A percentile compares a stretch with the other conserved stretches of the same genome.
phyloP scores from a whole-genome alignment of 225 moss, liverwort and hornwort species.

The Ulota crispa region DNA sequence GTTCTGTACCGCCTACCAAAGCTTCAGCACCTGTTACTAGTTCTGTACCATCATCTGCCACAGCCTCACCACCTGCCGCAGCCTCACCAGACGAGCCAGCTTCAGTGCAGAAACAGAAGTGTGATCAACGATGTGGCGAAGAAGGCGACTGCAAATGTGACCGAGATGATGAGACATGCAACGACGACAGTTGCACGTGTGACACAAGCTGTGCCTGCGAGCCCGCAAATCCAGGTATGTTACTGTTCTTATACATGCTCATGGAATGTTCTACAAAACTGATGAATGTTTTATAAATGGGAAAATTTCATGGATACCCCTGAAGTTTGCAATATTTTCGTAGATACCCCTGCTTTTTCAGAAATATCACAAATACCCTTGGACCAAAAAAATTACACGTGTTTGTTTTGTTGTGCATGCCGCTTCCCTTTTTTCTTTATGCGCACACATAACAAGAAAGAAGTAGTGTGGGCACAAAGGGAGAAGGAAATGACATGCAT shows the following conservation, averaged over 20 bases:
- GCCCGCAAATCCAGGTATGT: not conserved
- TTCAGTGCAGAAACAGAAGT: not conserved
- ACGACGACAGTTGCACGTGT: conserved; percentile 21
- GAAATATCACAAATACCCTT: no score
- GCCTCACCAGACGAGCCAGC: not conserved
- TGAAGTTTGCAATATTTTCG: no score
- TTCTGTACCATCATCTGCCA: not conserved
- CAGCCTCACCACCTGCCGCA: not conserved
- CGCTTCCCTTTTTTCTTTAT: no score
- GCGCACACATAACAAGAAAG: no score
- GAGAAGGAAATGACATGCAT: no score
- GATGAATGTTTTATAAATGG: not conserved
- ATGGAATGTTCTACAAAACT: not conserved
- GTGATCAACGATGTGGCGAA: not conserved
- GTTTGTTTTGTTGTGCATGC: no score
- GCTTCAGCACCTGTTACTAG: not conserved
- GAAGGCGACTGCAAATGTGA: not conserved
- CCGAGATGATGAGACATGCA: not conserved
- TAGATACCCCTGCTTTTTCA: no score
- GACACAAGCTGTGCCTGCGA: conserved; percentile 21
- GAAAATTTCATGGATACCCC: no score
- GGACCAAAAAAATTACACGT: no score
- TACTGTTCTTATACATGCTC: not conserved
- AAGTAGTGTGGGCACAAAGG: no score
- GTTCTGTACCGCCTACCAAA: not conserved